Evolutionary conservation across 2,329 filamentous ascomycete species (phyloP).

Genomic region (Bertia moriformis): DNA sequence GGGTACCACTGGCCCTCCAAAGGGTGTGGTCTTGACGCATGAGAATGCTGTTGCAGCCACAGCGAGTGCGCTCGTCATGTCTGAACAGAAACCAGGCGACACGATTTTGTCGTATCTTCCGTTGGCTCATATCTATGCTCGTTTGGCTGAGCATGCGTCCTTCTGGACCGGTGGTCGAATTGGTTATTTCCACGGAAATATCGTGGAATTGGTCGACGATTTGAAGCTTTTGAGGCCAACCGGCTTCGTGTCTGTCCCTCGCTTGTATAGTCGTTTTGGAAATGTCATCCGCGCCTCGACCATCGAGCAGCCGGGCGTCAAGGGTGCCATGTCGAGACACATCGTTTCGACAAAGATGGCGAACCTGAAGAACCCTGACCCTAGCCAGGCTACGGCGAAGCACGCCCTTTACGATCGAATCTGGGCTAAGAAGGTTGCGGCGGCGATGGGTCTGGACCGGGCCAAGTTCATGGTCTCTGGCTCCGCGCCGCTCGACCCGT

Average conservation of each 20-base stretch:
- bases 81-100: slow-evolving; percentile 33
- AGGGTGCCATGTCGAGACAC: slow-evolving; percentile 66
- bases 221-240: slow-evolving; percentile 76
- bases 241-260: slow-evolving; percentile 73
- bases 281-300: slow-evolving; percentile 69
- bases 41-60: slow-evolving; percentile 64
- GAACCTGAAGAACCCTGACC: slow-evolving; percentile 51
- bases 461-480: slow-evolving; percentile 67
- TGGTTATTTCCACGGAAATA: slow-evolving; percentile 89
- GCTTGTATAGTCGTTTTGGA: slow-evolving; percentile 82
- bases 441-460: slow-evolving; percentile 69
- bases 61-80: slow-evolving; percentile 40
- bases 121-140: slow-evolving; percentile 84
- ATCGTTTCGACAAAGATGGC: slow-evolving; percentile 69
- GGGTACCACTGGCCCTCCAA: slow-evolving; percentile 69
- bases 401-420: slow-evolving; percentile 73
- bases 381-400: slow-evolving; percentile 61
- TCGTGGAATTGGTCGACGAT: slow-evolving; percentile 75
- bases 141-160: slow-evolving; percentile 64
- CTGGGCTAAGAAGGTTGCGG: slow-evolving; percentile 76
- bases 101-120: slow-evolving; percentile 76
- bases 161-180: slow-evolving; percentile 61
- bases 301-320: slow-evolving; percentile 63
- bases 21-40: slow-evolving; percentile 75
- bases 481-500: slow-evolving; percentile 78